Base-by-base conservation (phyloP, 352 stramenopile genomes). In the Pythium myriotylum region DNA sequence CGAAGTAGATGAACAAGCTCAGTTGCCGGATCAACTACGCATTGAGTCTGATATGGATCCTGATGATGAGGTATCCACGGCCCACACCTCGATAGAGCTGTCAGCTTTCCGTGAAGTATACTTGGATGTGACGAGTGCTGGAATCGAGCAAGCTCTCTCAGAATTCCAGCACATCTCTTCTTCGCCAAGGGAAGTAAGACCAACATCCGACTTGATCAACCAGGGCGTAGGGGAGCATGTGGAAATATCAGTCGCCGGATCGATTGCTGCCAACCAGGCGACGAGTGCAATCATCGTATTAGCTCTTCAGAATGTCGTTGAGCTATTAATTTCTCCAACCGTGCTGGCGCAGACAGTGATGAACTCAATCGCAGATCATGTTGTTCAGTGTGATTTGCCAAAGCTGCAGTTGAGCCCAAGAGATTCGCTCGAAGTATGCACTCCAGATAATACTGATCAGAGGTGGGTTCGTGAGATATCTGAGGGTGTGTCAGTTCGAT, bases 211-310 rank as follows among this genome's bases (percentile, higher is more conserved):
- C 19, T 12, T 26, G 9, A 56, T 4, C 9, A 17, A 45, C 17
- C 8, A 43, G 17, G 59, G 35, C 14, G 20, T 32, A 39, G 41
- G 17, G 2, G 50, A 55, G 7, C 40, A 41, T 23, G 26, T 29
- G 17, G 13, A n/a, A 46, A 9, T 67, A 13, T 70, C 39, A 33
- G 58, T 59, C 33, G 56, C 54, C 29, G 58, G 41, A 24, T 59
- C 63, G 0, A 63, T 69, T 29, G 54, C 59, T 23, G 46, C 58
- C 12, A 46, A 54, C 24, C 39, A 54, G 19, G 59, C 65, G 8
- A 68, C 65, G 19, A 67, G 61, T 39, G 60, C 55, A n/a, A 71
- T 76, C 27, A 59, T 76, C 12, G n/a, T 73, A 5, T 32, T 59
- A 16, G 68, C 59, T 29, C 51, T 76, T 16, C 64, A 73, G 20